These are phyloP conservation scores for Rutstroemia sp. DNA, from an alignment of 2,329 filamentous ascomycete species.

Conservation along the genomic window DNA sequence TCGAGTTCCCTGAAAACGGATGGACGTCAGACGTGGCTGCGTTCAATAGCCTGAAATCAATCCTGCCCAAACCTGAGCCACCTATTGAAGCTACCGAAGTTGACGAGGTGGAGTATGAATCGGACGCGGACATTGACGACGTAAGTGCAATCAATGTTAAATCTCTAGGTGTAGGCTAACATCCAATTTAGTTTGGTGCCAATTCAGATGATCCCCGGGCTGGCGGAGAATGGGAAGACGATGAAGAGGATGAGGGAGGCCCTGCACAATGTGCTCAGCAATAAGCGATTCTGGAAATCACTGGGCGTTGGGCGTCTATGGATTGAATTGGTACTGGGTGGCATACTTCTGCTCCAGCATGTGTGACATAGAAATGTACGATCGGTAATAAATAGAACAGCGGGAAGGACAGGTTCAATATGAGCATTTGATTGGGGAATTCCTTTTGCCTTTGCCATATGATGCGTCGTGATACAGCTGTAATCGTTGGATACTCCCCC, in stretches of 20 bases:
- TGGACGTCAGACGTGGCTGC: slow-evolving; percentile 70
- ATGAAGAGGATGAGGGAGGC: slow-evolving; percentile 54
- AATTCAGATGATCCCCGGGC: slow-evolving; percentile 61
- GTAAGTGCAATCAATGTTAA: slow-evolving; percentile 36
- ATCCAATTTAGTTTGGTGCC: slow-evolving; percentile 54
- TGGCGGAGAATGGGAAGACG: slow-evolving; percentile 61
- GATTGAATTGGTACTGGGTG: background rate
- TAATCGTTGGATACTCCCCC: no score
- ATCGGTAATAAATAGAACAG: background rate
- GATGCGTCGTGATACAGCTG: no score
- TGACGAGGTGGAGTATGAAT: slow-evolving; percentile 83
- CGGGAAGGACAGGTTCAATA: background rate
- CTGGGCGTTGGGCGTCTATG: background rate
- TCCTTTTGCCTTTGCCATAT: no score
- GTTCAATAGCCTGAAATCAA: slow-evolving; percentile 62
- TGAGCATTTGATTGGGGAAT: background rate
- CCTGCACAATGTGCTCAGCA: slow-evolving; percentile 52
- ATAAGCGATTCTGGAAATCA: slow-evolving; percentile 15
- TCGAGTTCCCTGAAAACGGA: slow-evolving; percentile 81
- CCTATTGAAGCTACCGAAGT: slow-evolving; percentile 58
- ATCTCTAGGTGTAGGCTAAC: slow-evolving; percentile 24
- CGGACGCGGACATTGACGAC: slow-evolving; percentile 75
- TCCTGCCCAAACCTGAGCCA: slow-evolving; percentile 59
- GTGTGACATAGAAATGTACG: slow-evolving; percentile 3
- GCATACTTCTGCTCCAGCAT: background rate